phyloP scores from a whole-genome alignment of 139 green algal species.

The Asterochloris erici region DNA sequence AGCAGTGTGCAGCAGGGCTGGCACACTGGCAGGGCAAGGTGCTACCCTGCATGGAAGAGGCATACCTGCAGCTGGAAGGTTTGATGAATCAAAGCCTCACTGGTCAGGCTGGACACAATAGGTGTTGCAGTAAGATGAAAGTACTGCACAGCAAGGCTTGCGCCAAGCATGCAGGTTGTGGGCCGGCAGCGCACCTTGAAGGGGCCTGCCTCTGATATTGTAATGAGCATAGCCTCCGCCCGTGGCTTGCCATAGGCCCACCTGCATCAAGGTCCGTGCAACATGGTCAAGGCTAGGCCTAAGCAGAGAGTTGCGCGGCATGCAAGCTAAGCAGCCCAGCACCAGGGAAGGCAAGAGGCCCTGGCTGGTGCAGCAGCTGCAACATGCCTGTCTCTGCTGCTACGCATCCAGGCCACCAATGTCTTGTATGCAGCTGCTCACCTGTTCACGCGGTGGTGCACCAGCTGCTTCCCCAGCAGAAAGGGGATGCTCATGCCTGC shows the following conservation, averaged over 20 bases:
- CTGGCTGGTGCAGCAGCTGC: too few species aligned
- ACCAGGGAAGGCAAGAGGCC: background rate
- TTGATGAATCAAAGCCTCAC: background rate
- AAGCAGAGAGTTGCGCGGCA: background rate
- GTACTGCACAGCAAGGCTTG: background rate
- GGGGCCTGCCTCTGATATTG: constrained; percentile 11
- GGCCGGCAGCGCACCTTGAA: background rate
- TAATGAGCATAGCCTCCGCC: constrained; percentile 12
- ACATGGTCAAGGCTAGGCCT: background rate
- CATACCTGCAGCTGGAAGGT: too few species aligned
- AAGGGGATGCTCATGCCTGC: constrained; percentile 8
- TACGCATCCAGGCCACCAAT: too few species aligned
- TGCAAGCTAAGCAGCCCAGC: background rate
- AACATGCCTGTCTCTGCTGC: too few species aligned
- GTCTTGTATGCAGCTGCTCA: background rate
- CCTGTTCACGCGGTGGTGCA: background rate
- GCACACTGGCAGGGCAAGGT: too few species aligned
- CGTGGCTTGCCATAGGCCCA: constrained; percentile 12
- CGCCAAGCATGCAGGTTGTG: background rate
- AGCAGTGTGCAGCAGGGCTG: too few species aligned
- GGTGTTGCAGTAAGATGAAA: background rate
- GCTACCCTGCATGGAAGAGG: too few species aligned
- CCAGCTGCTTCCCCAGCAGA: constrained; percentile 7
- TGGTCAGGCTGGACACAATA: background rate
- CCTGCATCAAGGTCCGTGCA: background rate